Percentiles rank a stretch among this genome's conserved stretches.
These are phyloP conservation scores for Prunus padus DNA, from an alignment of 306 rosid species.

Conservation along the genomic window DNA sequence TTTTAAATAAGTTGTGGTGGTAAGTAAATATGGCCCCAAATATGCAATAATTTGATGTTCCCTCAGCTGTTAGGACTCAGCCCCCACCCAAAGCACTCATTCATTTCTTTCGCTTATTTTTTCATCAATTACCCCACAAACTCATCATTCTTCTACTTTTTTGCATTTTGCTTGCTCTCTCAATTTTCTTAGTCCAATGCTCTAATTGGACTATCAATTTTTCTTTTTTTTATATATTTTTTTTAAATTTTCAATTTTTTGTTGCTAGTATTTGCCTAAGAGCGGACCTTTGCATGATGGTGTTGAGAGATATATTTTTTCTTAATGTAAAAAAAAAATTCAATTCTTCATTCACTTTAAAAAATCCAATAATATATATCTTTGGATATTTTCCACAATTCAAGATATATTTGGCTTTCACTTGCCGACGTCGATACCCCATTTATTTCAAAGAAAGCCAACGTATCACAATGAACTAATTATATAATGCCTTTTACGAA, in stretches of 20 bases:
- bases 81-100: constrained; percentile 25
- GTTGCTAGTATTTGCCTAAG: background rate
- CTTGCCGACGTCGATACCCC: background rate
- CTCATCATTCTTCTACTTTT: constrained; percentile 37
- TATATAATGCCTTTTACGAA: background rate
- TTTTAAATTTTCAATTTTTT: no score
- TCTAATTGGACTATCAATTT: background rate
- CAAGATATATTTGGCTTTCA: background rate
- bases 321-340: no score
- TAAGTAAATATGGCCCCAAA: constrained; percentile 1
- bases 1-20: background rate
- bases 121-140: constrained; percentile 40
- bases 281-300: background rate
- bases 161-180: constrained; percentile 8
- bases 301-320: background rate
- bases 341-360: no score
- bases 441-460: constrained; percentile 1
- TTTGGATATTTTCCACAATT: background rate
- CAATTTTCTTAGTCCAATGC: background rate
- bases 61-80: constrained; percentile 16
- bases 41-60: constrained; percentile 46
- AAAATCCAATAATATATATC: no score
- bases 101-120: constrained; percentile 29
- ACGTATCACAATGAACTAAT: background rate
- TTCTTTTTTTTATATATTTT: background rate